phyloP scores from a whole-genome alignment of 2,329 filamentous ascomycete genomes.

The Beauveria caledonica region DNA sequence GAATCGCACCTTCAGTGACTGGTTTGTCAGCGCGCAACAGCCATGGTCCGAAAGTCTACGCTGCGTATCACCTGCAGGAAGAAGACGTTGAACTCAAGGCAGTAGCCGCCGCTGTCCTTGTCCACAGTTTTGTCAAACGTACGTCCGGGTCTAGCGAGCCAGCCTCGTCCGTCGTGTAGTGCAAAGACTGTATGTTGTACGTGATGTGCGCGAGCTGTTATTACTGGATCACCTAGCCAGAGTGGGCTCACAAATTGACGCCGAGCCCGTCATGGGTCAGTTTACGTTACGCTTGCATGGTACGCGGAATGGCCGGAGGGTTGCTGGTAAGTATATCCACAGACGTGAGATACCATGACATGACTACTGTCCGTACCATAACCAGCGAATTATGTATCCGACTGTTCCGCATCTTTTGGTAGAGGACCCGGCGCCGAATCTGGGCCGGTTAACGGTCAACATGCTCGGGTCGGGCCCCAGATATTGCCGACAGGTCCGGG shows the following conservation, averaged over 20 bases:
- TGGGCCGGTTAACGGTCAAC: too few species aligned
- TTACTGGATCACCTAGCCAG: neutral
- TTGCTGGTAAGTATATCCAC: too few species aligned
- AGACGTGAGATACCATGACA: too few species aligned
- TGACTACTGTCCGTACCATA: too few species aligned
- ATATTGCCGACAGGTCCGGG: neutral
- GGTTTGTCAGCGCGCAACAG: neutral
- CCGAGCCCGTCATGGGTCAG: neutral
- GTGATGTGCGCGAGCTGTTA: neutral
- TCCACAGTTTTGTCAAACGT: conserved; percentile 1
- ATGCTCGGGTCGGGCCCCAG: neutral
- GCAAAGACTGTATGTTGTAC: conserved; percentile 3
- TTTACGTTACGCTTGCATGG: too few species aligned
- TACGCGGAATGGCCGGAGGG: too few species aligned
- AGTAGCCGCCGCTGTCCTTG: conserved; percentile 2
- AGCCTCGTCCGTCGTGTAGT: neutral
- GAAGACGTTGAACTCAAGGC: conserved; percentile 1
- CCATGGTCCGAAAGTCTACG: neutral
- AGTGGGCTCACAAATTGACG: neutral
- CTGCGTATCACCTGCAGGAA: neutral
- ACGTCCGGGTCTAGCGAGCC: neutral
- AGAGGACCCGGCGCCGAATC: too few species aligned
- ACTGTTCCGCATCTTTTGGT: too few species aligned
- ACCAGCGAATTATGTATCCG: too few species aligned
- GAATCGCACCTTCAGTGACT: neutral